phyloP scores from a whole-genome alignment of 2,329 filamentous ascomycete genomes.

The Aspergillus proliferans region DNA sequence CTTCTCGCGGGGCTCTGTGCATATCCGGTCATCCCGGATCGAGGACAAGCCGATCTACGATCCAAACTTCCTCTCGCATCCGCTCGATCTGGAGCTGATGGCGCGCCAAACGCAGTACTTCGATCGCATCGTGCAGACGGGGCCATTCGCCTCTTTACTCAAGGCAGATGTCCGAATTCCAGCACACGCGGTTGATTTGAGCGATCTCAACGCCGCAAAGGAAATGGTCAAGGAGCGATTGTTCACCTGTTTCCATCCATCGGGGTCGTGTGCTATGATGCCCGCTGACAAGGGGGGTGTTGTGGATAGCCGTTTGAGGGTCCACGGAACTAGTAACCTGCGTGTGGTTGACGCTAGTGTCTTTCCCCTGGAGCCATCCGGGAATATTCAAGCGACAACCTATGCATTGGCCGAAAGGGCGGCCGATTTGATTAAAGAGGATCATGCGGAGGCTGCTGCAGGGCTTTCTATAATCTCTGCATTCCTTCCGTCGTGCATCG shows the following conservation, averaged over 20 bases:
- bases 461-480: too few species aligned
- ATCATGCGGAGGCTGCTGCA: background rate
- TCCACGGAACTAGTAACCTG: slow-evolving; percentile 25
- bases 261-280: slow-evolving; percentile 30
- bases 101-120: slow-evolving; percentile 21
- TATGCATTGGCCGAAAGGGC: slow-evolving; percentile 32
- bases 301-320: slow-evolving; percentile 20
- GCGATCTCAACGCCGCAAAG: slow-evolving; percentile 11
- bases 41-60: slow-evolving; percentile 37
- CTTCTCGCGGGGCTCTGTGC: slow-evolving; percentile 25
- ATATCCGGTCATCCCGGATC: slow-evolving; percentile 25
- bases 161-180: slow-evolving; percentile 11
- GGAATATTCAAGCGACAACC: slow-evolving; percentile 32
- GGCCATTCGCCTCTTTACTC: slow-evolving; percentile 13
- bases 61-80: slow-evolving; percentile 39
- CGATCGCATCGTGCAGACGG: slow-evolving; percentile 15
- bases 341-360: slow-evolving; percentile 32
- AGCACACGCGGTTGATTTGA: slow-evolving; percentile 5
- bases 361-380: slow-evolving; percentile 29
- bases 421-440: slow-evolving; percentile 19
- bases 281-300: slow-evolving; percentile 22
- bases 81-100: slow-evolving; percentile 40
- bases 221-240: slow-evolving; percentile 16
- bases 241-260: slow-evolving; percentile 22
- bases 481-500: too few species aligned